Evolutionary conservation across 805 yeast species (phyloP), one percentile per base, ranked within the genome.

Genomic region (Lipomyces starkeyi): DNA sequence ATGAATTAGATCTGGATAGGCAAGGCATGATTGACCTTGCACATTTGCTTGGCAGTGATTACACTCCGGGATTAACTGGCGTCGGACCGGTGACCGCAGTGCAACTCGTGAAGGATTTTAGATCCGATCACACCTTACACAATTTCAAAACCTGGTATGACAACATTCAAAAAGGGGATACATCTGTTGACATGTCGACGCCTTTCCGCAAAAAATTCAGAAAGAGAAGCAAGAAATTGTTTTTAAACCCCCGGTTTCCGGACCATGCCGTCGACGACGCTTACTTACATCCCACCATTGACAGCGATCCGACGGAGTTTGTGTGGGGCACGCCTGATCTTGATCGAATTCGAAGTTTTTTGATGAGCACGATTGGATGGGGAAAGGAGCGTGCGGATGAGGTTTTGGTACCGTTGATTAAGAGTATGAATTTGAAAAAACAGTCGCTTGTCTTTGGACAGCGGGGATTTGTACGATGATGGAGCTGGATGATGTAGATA

Each of bases 31-130:
- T 95, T 35, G 92, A 91, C 57, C 79, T 95, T 68, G 99, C 98
- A 0, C 83, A 88, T 59, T 78, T 95, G 32, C 79, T 95, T 25
- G 99, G 99, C 0, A 91, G 97, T 78, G 99, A 95, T 79, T 95
- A 95, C 76, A 93, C 99, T 0, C 91, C 89, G 63, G 99, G 99
- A 0, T 79, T 95, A 47, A 89, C 91, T 66, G 97, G 98, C 2
- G 84, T 95, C 68, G 99, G 99, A 0, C 97, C 97, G 0, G 98
- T 95, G 0, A 84, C 89, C 22, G 95, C 97, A 0, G 86, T 92
- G 86, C 98, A 95, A 77, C 85, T 95, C 22, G 74, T 95, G 47
- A 97, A 97, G 0, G 97, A 93, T 73, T 95, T 94, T 79, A 87
- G 85, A 0, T 76, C 77, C 32, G 80, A 57, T 77, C 88, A 87